Evolutionary conservation across 1,284 basidiomycete genomes (phyloP), one percentile per base, ranked within the genome.

Genomic region (Naganishia sp.): DNA sequence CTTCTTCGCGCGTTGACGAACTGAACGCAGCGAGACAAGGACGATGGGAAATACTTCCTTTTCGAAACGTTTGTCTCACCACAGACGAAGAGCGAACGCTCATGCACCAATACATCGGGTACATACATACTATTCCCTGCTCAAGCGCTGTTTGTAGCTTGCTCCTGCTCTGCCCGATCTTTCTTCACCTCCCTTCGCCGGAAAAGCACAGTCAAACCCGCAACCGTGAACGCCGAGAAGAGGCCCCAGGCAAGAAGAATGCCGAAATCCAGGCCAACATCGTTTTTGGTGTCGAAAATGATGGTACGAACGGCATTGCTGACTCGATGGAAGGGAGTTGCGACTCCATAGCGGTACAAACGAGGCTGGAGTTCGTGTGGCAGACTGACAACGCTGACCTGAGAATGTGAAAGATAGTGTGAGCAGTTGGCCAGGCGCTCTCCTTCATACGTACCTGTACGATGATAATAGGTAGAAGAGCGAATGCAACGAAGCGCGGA

Each of bases 321-420:
- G 21, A 64, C 45, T 25, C 57, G 61, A 78, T 88, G 90, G 77
- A 90, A 90, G 0, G 89, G 89, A 72, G 82, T 82, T 0, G 84
- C 88, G 67, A 86, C 71, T 42, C 74, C 74, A 66, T 79, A 79
- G 21, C 52, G 81, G 79, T 83, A 91, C 67, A 91, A 77, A 60
- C 77, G 77, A 0, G 88, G 88, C n/a, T 89, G 82, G 1, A 89
- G 80, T 66, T 87, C 84, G 63, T 88, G 84, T 0, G 90, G 89
- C 58, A 85, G 68, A 28, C 49, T 39, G 6, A 73, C 73, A 68
- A 69, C 75, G 67, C 88, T 85, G 42, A 90, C 87, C 56, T 68
- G 67, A 66, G 72, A 70, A 64, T 90, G 88, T 70, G 87, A 84
- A 75, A 57, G 0, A 73, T 72, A 47, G 78, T 66, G 17, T 80